Evolutionary conservation across 805 yeast genomes (phyloP).

Genomic region (Wickerhamia fluorescens): DNA sequence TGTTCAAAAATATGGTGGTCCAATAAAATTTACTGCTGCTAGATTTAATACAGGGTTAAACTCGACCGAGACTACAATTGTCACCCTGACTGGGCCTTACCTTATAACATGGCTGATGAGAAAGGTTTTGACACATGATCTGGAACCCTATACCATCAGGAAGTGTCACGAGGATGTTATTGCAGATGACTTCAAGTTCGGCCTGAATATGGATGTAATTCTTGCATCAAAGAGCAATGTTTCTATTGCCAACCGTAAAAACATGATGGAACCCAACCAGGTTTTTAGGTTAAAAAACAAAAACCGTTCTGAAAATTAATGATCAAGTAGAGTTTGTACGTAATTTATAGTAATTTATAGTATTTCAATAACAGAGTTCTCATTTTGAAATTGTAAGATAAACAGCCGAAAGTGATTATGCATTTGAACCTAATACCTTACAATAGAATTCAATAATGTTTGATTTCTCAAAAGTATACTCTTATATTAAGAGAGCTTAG

Average conservation of each 20-base stretch:
- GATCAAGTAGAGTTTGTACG: too few relatives aligned
- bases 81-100: conserved; percentile 76
- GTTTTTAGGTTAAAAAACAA: too few relatives aligned
- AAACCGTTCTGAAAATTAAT: too few relatives aligned
- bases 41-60: conserved; percentile 68
- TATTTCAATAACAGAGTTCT: too few relatives aligned
- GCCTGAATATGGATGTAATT: conserved; percentile 62
- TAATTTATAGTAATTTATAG: too few relatives aligned
- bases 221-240: conserved; percentile 74
- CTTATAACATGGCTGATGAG: conserved; percentile 74
- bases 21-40: conserved; percentile 62
- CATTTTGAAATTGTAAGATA: too few relatives aligned
- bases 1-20: conserved; percentile 36
- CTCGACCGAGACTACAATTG: conserved; percentile 60
- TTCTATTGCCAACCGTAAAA: conserved; percentile 54
- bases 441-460: too few relatives aligned
- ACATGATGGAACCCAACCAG: conserved; percentile 27
- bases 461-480: too few relatives aligned
- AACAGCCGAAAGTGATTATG: too few relatives aligned
- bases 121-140: conserved; percentile 35
- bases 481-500: too few relatives aligned
- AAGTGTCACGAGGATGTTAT: conserved; percentile 55
- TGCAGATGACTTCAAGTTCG: conserved; percentile 74
- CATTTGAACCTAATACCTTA: too few relatives aligned
- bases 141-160: conserved; percentile 53